phyloP scores from a whole-genome alignment of 2,329 filamentous ascomycete genomes.

The Cadophora luteo-olivacea region DNA sequence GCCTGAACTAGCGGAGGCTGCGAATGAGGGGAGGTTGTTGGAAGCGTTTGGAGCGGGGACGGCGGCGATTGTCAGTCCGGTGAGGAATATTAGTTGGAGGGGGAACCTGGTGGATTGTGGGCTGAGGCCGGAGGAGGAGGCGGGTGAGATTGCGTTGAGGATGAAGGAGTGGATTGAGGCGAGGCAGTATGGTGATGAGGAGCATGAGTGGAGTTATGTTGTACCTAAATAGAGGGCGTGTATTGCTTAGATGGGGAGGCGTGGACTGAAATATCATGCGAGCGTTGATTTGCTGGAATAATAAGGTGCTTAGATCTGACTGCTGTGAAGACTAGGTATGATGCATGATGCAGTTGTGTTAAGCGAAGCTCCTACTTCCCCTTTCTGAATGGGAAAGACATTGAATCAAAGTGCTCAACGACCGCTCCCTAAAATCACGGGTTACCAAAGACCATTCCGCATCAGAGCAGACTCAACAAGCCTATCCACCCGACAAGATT shows the following conservation, averaged over 20 bases:
- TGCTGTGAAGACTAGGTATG: too few relatives aligned
- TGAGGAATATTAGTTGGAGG: slow-evolving; percentile 89
- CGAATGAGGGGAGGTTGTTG: slow-evolving; percentile 82
- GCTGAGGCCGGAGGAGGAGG: slow-evolving; percentile 80
- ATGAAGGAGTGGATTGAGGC: slow-evolving; percentile 98
- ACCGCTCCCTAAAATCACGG: too few relatives aligned
- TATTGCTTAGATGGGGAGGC: slow-evolving; percentile 20
- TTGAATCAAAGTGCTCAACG: too few relatives aligned
- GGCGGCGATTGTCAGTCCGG: slow-evolving; percentile 90
- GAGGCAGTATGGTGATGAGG: slow-evolving; percentile 93
- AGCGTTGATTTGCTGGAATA: slow-evolving; percentile 4
- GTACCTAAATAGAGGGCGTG: slow-evolving; percentile 34
- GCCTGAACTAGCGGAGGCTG: slow-evolving; percentile 80
- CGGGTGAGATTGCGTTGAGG: slow-evolving; percentile 80
- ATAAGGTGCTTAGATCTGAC: too few relatives aligned
- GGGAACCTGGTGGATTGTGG: slow-evolving; percentile 84
- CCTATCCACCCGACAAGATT: too few relatives aligned
- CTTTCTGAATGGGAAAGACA: too few relatives aligned
- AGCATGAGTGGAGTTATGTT: slow-evolving; percentile 85
- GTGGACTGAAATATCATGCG: not conserved
- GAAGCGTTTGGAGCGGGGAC: slow-evolving; percentile 96
- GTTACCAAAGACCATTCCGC: too few relatives aligned
- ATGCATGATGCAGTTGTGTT: too few relatives aligned
- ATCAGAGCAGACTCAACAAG: too few relatives aligned
- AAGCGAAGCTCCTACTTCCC: too few relatives aligned